Evolutionary conservation across 1,284 basidiomycete species (phyloP).

Genomic region (Porphyrellus sp.): DNA sequence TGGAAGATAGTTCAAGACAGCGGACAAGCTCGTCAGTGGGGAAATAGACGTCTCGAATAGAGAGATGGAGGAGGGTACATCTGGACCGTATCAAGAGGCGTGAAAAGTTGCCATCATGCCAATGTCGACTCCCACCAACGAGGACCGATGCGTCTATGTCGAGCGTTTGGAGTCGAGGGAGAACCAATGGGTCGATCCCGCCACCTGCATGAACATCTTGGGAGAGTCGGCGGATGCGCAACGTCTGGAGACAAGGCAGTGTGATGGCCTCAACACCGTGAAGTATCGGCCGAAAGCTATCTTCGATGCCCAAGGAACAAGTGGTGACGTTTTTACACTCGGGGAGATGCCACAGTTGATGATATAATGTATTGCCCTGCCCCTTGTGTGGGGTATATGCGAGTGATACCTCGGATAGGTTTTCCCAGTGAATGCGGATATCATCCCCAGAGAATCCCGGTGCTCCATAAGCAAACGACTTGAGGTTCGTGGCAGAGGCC

Average conservation of each 20-base stretch:
- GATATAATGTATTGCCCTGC: not conserved
- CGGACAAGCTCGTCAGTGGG: constrained; percentile 21
- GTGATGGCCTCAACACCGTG: not conserved
- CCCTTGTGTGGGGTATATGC: constrained; percentile 6
- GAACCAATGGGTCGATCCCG: constrained; percentile 13
- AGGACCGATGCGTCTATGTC: constrained; percentile 13
- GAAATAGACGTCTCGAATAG: constrained; percentile 21
- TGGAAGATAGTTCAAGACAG: constrained; percentile 16
- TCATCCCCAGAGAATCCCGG: not conserved
- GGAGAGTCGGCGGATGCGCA: constrained; percentile 16
- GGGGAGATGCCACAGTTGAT: constrained; percentile 1
- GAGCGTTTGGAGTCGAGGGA: constrained; percentile 20
- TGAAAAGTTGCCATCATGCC: constrained; percentile 16
- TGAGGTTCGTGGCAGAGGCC: constrained; percentile 14
- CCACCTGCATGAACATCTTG: not conserved
- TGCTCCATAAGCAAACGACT: constrained; percentile 17
- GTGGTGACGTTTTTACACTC: constrained; percentile 17
- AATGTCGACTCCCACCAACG: not conserved
- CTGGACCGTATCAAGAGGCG: constrained; percentile 14
- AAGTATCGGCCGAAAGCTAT: not conserved
- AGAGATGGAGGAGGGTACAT: constrained; percentile 16
- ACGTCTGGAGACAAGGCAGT: constrained; percentile 11
- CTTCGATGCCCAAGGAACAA: constrained; percentile 15
- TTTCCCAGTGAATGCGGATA: constrained; percentile 9
- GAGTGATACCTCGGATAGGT: constrained; percentile 15